phyloP scores from a whole-genome alignment of 1,284 basidiomycete genomes.

The Moesziomyces antarcticus region DNA sequence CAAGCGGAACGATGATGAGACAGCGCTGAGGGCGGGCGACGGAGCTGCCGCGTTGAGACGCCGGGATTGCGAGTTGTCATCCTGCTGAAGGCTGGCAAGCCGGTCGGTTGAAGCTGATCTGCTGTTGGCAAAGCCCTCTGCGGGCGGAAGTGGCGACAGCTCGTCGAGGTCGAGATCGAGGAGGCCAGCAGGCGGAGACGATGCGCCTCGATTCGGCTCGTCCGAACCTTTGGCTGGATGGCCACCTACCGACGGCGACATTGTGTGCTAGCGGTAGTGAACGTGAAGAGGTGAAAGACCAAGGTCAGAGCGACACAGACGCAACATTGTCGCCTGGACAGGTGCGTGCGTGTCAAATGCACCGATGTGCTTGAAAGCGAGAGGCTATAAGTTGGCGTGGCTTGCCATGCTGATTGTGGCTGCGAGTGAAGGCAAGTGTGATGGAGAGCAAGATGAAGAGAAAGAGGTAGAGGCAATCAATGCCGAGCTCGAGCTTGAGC shows the following conservation, averaged over 20 bases:
- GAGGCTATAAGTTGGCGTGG: no score
- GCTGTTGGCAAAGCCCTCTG: slow-evolving; percentile 15
- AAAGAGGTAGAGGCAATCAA: no score
- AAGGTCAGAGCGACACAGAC: no score
- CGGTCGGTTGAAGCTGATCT: slow-evolving; percentile 19
- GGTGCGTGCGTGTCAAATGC: no score
- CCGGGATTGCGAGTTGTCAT: slow-evolving; percentile 2
- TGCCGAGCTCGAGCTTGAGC: no score
- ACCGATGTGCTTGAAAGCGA: no score
- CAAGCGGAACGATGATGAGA: slow-evolving; percentile 28
- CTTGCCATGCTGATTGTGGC: no score
- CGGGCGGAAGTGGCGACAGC: slow-evolving; percentile 41
- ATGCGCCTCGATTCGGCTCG: background rate
- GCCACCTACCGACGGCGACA: background rate
- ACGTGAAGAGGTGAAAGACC: background rate
- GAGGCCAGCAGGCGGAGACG: background rate
- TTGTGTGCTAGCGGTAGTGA: background rate
- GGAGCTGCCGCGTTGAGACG: background rate
- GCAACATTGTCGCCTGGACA: background rate
- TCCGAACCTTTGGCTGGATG: background rate
- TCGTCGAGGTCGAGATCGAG: slow-evolving; percentile 43
- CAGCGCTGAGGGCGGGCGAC: slow-evolving; percentile 28
- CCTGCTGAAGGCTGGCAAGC: slow-evolving; percentile 13
- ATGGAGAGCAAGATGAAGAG: no score
- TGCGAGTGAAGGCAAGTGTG: no score